These are phyloP conservation scores for Melastoma candidum DNA, from an alignment of 441 rosid genomes.

Conservation along the genomic window DNA sequence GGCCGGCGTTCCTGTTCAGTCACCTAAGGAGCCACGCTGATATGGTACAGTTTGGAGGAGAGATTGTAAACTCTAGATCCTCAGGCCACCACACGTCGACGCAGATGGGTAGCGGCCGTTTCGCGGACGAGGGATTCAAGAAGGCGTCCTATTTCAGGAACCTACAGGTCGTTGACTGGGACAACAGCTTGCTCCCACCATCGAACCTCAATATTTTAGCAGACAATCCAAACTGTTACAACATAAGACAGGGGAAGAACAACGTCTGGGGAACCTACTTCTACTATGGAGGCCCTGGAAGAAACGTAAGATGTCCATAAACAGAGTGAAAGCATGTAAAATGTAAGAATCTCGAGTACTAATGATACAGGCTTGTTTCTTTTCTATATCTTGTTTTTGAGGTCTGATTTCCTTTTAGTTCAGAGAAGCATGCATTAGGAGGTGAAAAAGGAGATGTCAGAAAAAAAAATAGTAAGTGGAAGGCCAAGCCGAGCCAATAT, in stretches of 20 bases:
- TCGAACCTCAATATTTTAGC: constrained; percentile 14
- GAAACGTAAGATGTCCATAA: constrained; percentile 18
- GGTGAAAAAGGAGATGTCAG: too few relatives aligned
- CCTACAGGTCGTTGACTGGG: constrained; percentile 19
- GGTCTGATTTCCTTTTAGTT: background rate
- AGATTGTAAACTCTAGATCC: constrained; percentile 18
- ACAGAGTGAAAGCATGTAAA: background rate
- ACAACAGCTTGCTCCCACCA: constrained; percentile 15
- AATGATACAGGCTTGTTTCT: constrained; percentile 5
- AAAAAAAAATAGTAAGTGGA: too few relatives aligned
- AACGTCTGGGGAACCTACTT: constrained; percentile 17
- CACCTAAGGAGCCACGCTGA: constrained; percentile 18
- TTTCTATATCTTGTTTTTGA: background rate
- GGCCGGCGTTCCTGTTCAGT: constrained; percentile 17
- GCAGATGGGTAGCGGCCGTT: constrained; percentile 20
- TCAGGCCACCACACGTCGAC: constrained; percentile 17
- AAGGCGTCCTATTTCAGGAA: constrained; percentile 18
- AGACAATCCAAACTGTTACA: constrained; percentile 14
- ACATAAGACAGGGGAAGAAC: constrained; percentile 16
- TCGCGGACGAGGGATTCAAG: constrained; percentile 13
- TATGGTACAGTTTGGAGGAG: constrained; percentile 21
- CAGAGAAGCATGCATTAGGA: too few relatives aligned
- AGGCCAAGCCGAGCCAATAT: too few relatives aligned
- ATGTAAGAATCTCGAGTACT: constrained; percentile 1
- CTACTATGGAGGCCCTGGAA: constrained; percentile 20